phyloP scores from a whole-genome alignment of 352 stramenopile genomes.

The Globisporangium splendens region DNA sequence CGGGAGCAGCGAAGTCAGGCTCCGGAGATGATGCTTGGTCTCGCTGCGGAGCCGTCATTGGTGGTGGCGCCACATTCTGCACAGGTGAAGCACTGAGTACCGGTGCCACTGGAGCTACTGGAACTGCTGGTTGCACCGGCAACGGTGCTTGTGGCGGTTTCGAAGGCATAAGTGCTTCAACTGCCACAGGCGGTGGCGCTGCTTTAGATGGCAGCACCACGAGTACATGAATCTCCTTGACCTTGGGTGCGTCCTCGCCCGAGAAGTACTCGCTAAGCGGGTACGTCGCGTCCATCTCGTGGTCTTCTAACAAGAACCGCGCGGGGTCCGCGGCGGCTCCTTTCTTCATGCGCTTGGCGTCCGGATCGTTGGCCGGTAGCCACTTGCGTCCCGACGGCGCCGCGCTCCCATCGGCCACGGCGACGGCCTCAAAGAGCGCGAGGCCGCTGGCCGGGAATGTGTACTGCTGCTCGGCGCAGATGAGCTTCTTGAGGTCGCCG shows the following conservation, averaged over 20 bases:
- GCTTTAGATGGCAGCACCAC: not conserved
- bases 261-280: slow-evolving; percentile 14
- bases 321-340: not conserved
- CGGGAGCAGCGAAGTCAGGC: not conserved
- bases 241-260: not conserved
- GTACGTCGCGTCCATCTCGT: slow-evolving; percentile 14
- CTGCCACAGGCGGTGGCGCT: no score
- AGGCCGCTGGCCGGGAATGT: slow-evolving; percentile 9
- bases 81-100: not conserved
- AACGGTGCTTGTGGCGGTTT: not conserved
- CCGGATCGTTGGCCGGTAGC: slow-evolving; percentile 3
- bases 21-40: not conserved
- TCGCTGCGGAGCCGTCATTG: not conserved
- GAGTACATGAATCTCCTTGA: not conserved
- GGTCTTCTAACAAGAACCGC: slow-evolving; percentile 3
- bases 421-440: slow-evolving; percentile 7
- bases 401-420: not conserved
- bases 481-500: slow-evolving; percentile 9
- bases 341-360: slow-evolving; percentile 6
- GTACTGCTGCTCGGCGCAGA: slow-evolving; percentile 12
- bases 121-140: not conserved
- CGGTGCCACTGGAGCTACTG: not conserved
- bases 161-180: no score
- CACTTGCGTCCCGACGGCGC: not conserved
- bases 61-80: not conserved